Percentiles rank a stretch among this genome's conserved stretches.
phyloP scores from a whole-genome alignment of 495 filamentous ascomycete species.

The Astrothelium subdiscretum region DNA sequence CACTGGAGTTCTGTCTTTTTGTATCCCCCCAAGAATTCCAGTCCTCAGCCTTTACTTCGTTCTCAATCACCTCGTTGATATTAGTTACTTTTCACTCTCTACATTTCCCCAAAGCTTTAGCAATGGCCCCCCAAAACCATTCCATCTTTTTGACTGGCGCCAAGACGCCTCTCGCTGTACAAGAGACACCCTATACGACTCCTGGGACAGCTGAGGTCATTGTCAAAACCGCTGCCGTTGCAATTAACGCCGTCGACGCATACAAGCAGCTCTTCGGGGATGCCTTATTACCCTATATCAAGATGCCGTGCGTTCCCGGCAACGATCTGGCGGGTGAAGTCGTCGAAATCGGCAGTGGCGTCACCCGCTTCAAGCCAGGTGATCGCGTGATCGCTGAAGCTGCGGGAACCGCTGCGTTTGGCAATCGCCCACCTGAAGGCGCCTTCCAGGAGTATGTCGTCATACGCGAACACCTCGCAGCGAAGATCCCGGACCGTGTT shows the following conservation, averaged over 20 bases:
- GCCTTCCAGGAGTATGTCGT: conserved; percentile 1
- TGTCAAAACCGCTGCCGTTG: conserved; percentile 2
- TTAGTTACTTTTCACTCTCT: too few species aligned
- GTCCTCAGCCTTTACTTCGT: too few species aligned
- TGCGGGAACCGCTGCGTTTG: conserved; percentile 24
- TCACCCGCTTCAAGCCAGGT: conserved; percentile 28
- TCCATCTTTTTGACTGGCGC: not conserved
- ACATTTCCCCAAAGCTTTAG: not conserved
- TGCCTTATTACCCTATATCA: conserved; percentile 1
- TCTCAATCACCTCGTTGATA: too few species aligned
- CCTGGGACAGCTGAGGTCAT: conserved; percentile 6
- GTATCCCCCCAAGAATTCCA: too few species aligned
- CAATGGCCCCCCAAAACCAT: not conserved
- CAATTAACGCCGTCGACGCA: conserved; percentile 4
- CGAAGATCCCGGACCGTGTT: not conserved
- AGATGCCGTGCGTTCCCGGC: conserved; percentile 9
- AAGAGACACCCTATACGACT: not conserved
- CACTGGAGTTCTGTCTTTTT: too few species aligned
- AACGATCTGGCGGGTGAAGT: conserved; percentile 11
- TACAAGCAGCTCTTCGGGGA: conserved; percentile 2
- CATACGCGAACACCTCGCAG: not conserved
- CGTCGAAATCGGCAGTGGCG: conserved; percentile 12
- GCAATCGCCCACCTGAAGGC: not conserved
- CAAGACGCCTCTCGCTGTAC: not conserved
- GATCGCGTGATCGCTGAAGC: conserved; percentile 33